Evolutionary conservation across 192 early-diverging fungal species (phyloP).

Genomic region (Martensiomyces pterosporus): DNA sequence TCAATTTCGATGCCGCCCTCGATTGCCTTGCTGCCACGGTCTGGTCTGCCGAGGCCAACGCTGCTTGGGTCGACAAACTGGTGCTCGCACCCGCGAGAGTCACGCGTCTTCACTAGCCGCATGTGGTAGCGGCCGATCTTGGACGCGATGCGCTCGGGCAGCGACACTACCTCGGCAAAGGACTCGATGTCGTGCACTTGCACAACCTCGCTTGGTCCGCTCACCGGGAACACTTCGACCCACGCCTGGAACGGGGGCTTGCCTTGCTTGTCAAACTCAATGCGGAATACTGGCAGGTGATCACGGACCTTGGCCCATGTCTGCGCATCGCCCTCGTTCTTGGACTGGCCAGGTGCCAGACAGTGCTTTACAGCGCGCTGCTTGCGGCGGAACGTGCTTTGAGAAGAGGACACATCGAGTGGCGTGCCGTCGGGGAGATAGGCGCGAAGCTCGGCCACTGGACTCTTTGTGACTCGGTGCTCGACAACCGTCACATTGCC

Average conservation of each 20-base stretch:
- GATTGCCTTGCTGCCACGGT: constrained; percentile 14
- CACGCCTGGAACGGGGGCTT: constrained; percentile 41
- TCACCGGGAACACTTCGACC: constrained; percentile 44
- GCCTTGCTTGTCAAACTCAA: constrained; percentile 30
- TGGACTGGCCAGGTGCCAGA: constrained; percentile 38
- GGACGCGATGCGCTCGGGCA: constrained; percentile 36
- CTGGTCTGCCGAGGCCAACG: constrained; percentile 18
- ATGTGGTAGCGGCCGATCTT: constrained; percentile 46
- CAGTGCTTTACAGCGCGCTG: constrained; percentile 25
- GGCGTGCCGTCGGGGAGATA: constrained; percentile 36
- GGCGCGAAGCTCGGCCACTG: constrained; percentile 33
- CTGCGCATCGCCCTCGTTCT: constrained; percentile 21
- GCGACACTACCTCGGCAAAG: constrained; percentile 18
- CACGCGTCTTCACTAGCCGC: constrained; percentile 34
- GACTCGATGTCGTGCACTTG: constrained; percentile 21
- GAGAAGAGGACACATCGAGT: constrained; percentile 8
- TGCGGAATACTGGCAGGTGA: constrained; percentile 39
- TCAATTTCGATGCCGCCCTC: constrained; percentile 46
- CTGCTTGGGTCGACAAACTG: constrained; percentile 24
- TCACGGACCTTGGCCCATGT: constrained; percentile 39
- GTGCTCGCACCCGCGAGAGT: constrained; percentile 47
- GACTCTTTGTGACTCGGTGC: constrained; percentile 24
- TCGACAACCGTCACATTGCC: constrained; percentile 24
- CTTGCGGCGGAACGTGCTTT: constrained; percentile 12
- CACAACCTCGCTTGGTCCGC: constrained; percentile 38